phyloP scores from a whole-genome alignment of 2,329 filamentous ascomycete species.

The Scytalidium lignicola region DNA sequence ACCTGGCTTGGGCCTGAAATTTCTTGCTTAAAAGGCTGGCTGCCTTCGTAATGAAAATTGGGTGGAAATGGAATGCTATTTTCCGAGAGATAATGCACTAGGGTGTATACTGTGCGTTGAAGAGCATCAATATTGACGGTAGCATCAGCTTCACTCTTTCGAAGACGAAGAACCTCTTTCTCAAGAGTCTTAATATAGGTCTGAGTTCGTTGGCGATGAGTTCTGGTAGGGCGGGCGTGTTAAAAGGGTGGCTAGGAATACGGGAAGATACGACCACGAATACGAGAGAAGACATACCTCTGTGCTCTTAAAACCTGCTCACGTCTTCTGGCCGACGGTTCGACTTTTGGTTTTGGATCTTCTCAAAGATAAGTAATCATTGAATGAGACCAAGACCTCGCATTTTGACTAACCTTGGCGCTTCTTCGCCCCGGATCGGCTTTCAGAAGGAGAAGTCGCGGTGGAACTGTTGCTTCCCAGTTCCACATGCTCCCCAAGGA shows the following conservation, averaged over 20 bases:
- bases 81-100: background rate
- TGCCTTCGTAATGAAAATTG: background rate
- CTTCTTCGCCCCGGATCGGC: background rate
- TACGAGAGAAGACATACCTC: background rate
- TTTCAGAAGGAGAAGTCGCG: background rate
- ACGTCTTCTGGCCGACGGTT: background rate
- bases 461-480: background rate
- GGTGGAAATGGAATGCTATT: background rate
- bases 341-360: background rate
- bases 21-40: background rate
- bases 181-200: background rate
- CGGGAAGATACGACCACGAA: no score
- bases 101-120: background rate
- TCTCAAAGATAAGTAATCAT: no score
- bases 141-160: background rate
- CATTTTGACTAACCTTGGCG: background rate
- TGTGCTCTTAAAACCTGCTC: slow-evolving; percentile 1
- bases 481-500: background rate
- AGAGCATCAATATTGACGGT: background rate
- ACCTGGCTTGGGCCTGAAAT: background rate
- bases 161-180: background rate
- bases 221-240: background rate
- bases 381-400: no score
- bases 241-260: background rate
- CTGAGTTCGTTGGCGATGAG: background rate